Evolutionary conservation across 2,329 filamentous ascomycete genomes (phyloP).

Genomic region (Curvularia sp.): DNA sequence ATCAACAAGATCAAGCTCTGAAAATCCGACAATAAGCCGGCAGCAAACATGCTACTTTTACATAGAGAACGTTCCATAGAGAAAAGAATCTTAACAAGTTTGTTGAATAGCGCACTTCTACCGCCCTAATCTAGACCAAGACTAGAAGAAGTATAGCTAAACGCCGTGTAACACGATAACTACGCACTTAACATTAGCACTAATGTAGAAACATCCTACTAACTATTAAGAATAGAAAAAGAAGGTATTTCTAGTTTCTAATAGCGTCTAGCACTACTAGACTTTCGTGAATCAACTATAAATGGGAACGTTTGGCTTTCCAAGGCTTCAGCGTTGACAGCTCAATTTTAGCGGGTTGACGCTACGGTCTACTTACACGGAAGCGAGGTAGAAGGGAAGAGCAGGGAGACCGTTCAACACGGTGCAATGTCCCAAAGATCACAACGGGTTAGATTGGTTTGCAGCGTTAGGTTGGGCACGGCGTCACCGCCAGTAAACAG

Average conservation of each 20-base stretch:
- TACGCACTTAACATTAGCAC: not conserved
- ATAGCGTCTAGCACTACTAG: not conserved
- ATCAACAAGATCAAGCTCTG: constrained; percentile 17
- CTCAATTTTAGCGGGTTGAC: not conserved
- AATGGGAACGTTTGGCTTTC: not conserved
- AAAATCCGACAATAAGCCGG: constrained; percentile 1
- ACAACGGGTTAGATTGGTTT: not conserved
- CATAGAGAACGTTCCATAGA: constrained; percentile 3
- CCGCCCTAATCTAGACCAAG: too few relatives aligned
- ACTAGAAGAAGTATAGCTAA: too few relatives aligned
- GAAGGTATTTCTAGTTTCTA: not conserved
- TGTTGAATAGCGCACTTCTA: constrained; percentile 32
- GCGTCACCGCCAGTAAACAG: not conserved
- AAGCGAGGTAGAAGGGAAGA: not conserved
- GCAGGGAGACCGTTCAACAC: not conserved
- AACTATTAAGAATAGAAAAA: not conserved
- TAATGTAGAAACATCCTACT: not conserved
- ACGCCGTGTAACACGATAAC: too few relatives aligned
- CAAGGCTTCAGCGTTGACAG: not conserved
- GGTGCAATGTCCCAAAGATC: not conserved
- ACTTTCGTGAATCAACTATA: not conserved
- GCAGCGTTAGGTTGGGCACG: not conserved
- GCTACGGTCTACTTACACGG: not conserved
- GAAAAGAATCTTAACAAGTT: constrained; percentile 82
- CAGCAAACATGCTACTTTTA: constrained; percentile 10